A percentile compares a stretch with the other conserved stretches of the same genome.
phyloP scores from a whole-genome alignment of 2,329 filamentous ascomycete species.

The Lojkania enalia region DNA sequence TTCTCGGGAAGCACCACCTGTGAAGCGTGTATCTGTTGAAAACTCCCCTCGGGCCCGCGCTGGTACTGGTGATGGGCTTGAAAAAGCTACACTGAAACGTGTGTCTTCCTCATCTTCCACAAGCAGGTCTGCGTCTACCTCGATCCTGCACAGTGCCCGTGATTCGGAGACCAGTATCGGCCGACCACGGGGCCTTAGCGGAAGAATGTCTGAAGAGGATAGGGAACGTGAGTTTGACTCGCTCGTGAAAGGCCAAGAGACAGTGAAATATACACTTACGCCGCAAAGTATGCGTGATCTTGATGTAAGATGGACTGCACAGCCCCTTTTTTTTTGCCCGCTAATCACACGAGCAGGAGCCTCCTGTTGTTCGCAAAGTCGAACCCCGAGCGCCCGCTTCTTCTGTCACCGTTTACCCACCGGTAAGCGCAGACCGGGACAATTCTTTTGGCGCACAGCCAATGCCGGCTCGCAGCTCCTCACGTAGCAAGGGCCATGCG shows the following conservation, averaged over 20 bases:
- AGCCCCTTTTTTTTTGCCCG: background rate
- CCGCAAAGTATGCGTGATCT: conserved; percentile 51
- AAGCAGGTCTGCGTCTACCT: conserved; percentile 34
- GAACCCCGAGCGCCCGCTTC: conserved; percentile 20
- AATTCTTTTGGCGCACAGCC: conserved; percentile 33
- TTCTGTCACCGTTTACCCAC: conserved; percentile 39
- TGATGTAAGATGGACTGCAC: conserved; percentile 41
- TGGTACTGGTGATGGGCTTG: conserved; percentile 26
- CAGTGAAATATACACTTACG: conserved; percentile 55
- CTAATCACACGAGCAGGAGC: conserved; percentile 23
- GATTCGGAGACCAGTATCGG: conserved; percentile 39
- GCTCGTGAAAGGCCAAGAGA: conserved; percentile 52
- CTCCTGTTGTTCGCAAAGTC: conserved; percentile 22
- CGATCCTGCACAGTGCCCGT: conserved; percentile 36
- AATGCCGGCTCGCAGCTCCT: conserved; percentile 26
- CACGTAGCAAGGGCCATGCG: conserved; percentile 26
- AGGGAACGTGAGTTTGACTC: conserved; percentile 52
- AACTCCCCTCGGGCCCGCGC: conserved; percentile 26
- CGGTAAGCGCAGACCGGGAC: conserved; percentile 32
- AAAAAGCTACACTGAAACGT: conserved; percentile 37
- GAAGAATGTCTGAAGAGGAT: conserved; percentile 45
- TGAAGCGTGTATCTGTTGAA: conserved; percentile 27
- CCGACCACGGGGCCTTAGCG: conserved; percentile 31
- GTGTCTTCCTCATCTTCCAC: conserved; percentile 39
- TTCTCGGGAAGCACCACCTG: conserved; percentile 22